phyloP scores from a whole-genome alignment of 1,284 basidiomycete species.

The Cystobasidium sp. region DNA sequence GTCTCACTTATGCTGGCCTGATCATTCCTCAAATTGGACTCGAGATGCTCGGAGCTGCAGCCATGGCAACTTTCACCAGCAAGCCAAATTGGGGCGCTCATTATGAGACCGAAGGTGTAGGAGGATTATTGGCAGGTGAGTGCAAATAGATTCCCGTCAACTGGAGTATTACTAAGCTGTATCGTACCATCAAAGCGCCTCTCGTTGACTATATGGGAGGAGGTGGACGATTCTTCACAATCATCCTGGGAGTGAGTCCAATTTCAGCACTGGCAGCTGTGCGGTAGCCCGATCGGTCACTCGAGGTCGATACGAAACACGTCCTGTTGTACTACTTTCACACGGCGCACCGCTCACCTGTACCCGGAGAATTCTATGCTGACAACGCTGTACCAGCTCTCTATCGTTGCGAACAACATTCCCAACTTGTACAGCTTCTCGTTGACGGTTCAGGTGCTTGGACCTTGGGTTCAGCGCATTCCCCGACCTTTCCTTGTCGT shows the following conservation, averaged over 20 bases:
- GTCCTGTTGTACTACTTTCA: too few relatives aligned
- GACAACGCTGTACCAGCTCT: constrained; percentile 45
- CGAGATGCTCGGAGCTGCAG: constrained; percentile 77
- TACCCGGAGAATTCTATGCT: background rate
- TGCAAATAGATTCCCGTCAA: too few relatives aligned
- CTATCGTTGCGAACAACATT: constrained; percentile 56
- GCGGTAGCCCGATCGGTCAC: constrained; percentile 52
- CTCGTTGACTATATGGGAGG: constrained; percentile 52
- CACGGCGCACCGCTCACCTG: too few relatives aligned
- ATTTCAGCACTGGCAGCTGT: constrained; percentile 52
- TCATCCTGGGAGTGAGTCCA: constrained; percentile 52
- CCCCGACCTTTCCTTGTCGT: constrained; percentile 57
- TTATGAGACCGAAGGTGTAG: constrained; percentile 65
- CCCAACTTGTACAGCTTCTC: constrained; percentile 51
- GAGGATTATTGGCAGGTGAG: constrained; percentile 54
- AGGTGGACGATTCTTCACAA: constrained; percentile 51
- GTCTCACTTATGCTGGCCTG: constrained; percentile 74
- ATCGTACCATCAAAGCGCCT: constrained; percentile 53
- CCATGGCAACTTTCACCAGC: constrained; percentile 64
- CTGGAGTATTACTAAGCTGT: too few relatives aligned
- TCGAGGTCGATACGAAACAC: too few relatives aligned
- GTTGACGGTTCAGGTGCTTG: constrained; percentile 57
- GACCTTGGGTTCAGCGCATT: constrained; percentile 55
- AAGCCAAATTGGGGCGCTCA: constrained; percentile 65
- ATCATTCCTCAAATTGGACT: constrained; percentile 65